Evolutionary conservation across 257 asterid genomes (phyloP), one percentile per base, ranked within the genome.

Genomic region (Schizonepeta tenuifolia): DNA sequence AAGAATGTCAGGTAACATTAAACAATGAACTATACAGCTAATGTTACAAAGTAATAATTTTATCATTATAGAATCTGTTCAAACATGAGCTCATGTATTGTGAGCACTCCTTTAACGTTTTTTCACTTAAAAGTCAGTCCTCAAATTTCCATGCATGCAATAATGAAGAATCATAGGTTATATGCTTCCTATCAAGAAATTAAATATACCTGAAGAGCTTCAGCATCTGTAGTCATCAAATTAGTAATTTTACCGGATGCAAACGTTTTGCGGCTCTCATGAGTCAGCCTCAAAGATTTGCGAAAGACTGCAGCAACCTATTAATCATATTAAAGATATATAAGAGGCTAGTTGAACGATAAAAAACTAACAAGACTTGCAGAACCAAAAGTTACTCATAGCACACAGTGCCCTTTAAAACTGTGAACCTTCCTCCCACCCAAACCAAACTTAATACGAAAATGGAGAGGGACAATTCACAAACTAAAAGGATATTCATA

Each of bases 281-380:
- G 97, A 36, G 97, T 89, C 78, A 94, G 78, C 87, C 88, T 89
- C 70, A 94, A 80, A 18, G 99, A 86, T 81, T 94, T 94, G 55
- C 97, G 89, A 71, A 91, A 91, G 77, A 91, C 90, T 64, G 97
- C 96, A 77, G 99, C 97, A 63, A 94, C 83, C 97, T 94, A 81
- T 46, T 69, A 77, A 75, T 58, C 43, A 84, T 18, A 60, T 67
- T 41, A 51, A 50, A 79, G 71, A 50, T 20, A 20, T 15, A 9
- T 66, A 26, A 65, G 58, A 73, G 70, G 43, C 31, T 43, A 4
- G 36, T 5, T 6, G 7, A 31, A 31, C 36, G 36, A 31, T 31
- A 31, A 31, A 31, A 31, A 31, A 31, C 0, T 31, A 31, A 31
- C 5, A 31, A 73, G 67, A 49, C 31, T 43, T 17, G 49, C 50